Evolutionary conservation across 2,329 filamentous ascomycete genomes (phyloP).

Genomic region (Hymenoscyphus linearis): DNA sequence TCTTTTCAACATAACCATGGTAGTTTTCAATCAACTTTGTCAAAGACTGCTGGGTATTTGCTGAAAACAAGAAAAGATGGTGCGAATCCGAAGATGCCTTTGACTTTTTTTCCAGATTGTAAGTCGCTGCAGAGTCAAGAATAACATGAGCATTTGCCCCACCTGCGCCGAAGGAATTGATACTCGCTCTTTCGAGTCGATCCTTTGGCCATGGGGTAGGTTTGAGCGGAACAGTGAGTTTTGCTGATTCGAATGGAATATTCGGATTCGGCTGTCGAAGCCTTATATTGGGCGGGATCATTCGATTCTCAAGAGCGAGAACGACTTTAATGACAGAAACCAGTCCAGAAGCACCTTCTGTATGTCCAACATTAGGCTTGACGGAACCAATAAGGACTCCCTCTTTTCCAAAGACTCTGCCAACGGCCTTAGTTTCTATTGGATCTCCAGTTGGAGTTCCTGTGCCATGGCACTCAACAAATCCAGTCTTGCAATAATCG

Average conservation of each 20-base stretch:
- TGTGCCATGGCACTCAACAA: constrained; percentile 20
- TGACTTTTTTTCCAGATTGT: neutral
- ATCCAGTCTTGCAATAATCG: constrained; percentile 10
- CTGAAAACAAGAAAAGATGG: constrained; percentile 2
- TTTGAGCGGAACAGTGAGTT: constrained; percentile 7
- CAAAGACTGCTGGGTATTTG: neutral
- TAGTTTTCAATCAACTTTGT: neutral
- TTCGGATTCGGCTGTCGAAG: constrained; percentile 11
- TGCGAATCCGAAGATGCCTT: neutral
- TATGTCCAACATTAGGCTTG: constrained; percentile 28
- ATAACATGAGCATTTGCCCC: constrained; percentile 19
- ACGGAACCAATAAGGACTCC: constrained; percentile 21
- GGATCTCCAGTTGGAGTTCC: constrained; percentile 16
- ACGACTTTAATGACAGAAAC: constrained; percentile 19
- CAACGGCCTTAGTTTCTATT: constrained; percentile 11
- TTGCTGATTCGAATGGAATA: constrained; percentile 21
- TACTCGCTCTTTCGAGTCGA: constrained; percentile 9
- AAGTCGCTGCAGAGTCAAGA: constrained; percentile 2
- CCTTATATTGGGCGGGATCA: constrained; percentile 29
- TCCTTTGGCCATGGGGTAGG: constrained; percentile 10
- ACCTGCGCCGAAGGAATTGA: constrained; percentile 25
- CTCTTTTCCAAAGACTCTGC: neutral
- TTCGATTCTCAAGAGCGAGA: constrained; percentile 25
- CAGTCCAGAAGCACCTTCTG: constrained; percentile 20
- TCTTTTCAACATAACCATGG: neutral